phyloP scores from a whole-genome alignment of 1,139 yeast species.

The Geotrichum candidum region DNA sequence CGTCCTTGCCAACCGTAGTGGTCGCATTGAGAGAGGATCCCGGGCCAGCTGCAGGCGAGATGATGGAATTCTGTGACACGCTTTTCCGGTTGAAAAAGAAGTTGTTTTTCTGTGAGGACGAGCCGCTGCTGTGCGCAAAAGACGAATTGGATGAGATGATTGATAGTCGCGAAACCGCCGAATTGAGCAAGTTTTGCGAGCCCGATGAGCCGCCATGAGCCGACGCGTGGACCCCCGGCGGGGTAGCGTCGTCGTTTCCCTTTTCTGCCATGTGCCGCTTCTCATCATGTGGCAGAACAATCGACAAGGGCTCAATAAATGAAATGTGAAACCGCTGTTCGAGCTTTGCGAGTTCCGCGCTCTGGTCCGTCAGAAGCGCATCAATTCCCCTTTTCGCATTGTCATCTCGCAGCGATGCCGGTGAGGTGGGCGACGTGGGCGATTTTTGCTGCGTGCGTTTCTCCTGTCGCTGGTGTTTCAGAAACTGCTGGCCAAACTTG shows the following conservation, averaged over 20 bases:
- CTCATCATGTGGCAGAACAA: neutral
- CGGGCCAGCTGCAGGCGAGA: slow-evolving; percentile 10
- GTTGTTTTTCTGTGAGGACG: neutral
- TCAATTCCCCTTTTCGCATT: neutral
- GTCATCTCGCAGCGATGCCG: neutral
- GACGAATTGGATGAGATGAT: slow-evolving; percentile 9
- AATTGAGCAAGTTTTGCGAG: neutral
- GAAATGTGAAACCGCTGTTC: slow-evolving; percentile 23
- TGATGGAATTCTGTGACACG: slow-evolving; percentile 12
- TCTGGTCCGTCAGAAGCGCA: slow-evolving; percentile 8
- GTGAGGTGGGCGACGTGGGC: neutral
- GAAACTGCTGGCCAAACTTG: slow-evolving; percentile 20
- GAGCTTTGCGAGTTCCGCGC: slow-evolving; percentile 14
- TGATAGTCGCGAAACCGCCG: slow-evolving; percentile 9
- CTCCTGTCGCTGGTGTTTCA: slow-evolving; percentile 3
- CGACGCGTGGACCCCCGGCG: neutral
- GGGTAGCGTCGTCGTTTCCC: neutral
- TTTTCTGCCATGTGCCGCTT: neutral
- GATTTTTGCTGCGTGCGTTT: neutral
- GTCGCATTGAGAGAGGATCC: slow-evolving; percentile 4
- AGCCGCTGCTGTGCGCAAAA: neutral
- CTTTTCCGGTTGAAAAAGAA: neutral
- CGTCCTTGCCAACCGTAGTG: neutral
- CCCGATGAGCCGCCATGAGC: neutral
- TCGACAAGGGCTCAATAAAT: slow-evolving; percentile 18